These are phyloP conservation scores for Xylariaceae sp. DNA, from an alignment of 2,329 filamentous ascomycete species.

Conservation along the genomic window DNA sequence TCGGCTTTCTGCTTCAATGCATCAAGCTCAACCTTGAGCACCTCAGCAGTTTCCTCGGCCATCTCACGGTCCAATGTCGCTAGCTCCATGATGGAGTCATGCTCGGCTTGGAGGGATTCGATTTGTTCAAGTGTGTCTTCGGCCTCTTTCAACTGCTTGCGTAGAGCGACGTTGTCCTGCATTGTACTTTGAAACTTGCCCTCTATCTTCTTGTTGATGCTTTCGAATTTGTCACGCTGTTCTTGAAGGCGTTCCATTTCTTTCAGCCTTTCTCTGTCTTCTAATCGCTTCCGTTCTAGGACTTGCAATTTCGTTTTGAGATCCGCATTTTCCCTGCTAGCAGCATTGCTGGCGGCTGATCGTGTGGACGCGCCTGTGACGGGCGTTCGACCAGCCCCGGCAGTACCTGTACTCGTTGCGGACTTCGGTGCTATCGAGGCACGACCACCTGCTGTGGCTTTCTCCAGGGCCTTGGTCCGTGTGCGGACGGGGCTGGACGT, in stretches of 20 bases:
- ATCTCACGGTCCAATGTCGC: constrained; percentile 90
- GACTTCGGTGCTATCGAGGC: constrained; percentile 34
- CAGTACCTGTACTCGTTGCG: constrained; percentile 25
- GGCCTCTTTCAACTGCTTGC: constrained; percentile 74
- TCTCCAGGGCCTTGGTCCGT: constrained; percentile 52
- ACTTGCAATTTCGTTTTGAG: constrained; percentile 83
- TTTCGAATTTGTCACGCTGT: constrained; percentile 76
- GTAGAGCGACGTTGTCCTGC: constrained; percentile 73
- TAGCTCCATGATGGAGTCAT: constrained; percentile 81
- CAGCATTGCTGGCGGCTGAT: constrained; percentile 47
- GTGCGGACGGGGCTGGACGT: constrained; percentile 49
- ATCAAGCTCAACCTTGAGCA: constrained; percentile 76
- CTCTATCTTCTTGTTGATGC: constrained; percentile 86
- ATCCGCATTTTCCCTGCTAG: constrained; percentile 74
- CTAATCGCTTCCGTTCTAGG: constrained; percentile 80
- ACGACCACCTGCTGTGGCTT: constrained; percentile 39
- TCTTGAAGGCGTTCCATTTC: constrained; percentile 71
- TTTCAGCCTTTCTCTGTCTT: constrained; percentile 84
- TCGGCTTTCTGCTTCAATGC: constrained; percentile 72
- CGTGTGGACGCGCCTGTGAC: constrained; percentile 32
- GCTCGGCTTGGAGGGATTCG: constrained; percentile 74
- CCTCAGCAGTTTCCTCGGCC: constrained; percentile 89
- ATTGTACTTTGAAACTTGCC: constrained; percentile 83
- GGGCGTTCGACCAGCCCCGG: constrained; percentile 23
- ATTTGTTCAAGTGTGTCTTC: constrained; percentile 67